These are phyloP conservation scores for Endothia cerciana DNA, from an alignment of 2,329 filamentous ascomycete species.

Conservation along the genomic window DNA sequence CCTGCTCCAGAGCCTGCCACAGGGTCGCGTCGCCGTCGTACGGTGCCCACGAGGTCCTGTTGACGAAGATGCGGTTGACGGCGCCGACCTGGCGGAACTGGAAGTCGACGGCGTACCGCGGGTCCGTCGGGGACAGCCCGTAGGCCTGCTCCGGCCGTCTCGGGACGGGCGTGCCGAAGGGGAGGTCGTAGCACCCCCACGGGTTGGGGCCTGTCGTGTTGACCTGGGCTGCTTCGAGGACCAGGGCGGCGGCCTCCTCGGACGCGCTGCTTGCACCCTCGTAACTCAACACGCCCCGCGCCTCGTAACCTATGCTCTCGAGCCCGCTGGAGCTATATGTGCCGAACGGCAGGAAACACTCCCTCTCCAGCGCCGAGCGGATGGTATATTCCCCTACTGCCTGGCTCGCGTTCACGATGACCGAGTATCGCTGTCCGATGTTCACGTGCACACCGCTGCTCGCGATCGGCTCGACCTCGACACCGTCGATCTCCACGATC, in stretches of 20 bases:
- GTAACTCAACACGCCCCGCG: constrained; percentile 39
- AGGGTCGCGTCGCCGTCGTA: constrained; percentile 39
- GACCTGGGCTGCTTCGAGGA: constrained; percentile 1
- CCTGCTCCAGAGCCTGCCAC: constrained; percentile 40
- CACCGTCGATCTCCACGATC: constrained; percentile 46
- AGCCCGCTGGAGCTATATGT: constrained; percentile 39
- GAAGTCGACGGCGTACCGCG: constrained; percentile 40
- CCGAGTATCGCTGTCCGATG: constrained; percentile 44
- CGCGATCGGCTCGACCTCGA: constrained; percentile 41
- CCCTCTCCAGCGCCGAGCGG: constrained; percentile 40
- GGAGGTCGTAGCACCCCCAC: constrained; percentile 41
- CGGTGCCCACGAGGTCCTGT: constrained; percentile 41
- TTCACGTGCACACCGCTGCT: constrained; percentile 43
- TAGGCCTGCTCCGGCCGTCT: constrained; percentile 37
- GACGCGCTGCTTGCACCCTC: constrained; percentile 25
- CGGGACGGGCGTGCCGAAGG: constrained; percentile 41
- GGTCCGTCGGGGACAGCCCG: constrained; percentile 37
- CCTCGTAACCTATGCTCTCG: constrained; percentile 35
- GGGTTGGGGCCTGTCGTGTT: constrained; percentile 21
- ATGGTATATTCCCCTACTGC: constrained; percentile 39
- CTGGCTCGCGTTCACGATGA: constrained; percentile 41
- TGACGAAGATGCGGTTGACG: constrained; percentile 43
- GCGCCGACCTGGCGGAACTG: constrained; percentile 41
- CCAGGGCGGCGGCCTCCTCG: no score
- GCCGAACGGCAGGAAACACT: constrained; percentile 42